phyloP scores from a whole-genome alignment of 495 filamentous ascomycete genomes.

The Margaritispora aquatica region DNA sequence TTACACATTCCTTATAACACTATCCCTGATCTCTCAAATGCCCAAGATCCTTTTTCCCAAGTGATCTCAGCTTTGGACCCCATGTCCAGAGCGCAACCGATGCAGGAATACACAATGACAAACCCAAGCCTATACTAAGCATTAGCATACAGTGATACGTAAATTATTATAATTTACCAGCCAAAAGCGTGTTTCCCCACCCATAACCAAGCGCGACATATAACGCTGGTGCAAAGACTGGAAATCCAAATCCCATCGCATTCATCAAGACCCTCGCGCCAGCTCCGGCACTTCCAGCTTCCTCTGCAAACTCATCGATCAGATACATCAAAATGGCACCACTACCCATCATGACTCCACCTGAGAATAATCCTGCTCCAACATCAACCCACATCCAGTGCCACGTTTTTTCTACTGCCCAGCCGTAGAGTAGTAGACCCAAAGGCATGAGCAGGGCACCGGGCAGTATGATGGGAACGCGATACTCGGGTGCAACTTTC shows the following conservation, averaged over 20 bases:
- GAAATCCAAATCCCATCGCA: constrained; percentile 54
- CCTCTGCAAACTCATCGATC: constrained; percentile 79
- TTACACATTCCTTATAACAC: too few relatives aligned
- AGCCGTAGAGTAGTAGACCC: constrained; percentile 55
- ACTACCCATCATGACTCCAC: constrained; percentile 55
- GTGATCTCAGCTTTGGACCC: background rate
- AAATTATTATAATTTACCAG: constrained; percentile 35
- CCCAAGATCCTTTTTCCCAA: too few relatives aligned
- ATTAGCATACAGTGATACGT: too few relatives aligned
- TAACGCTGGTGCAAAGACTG: constrained; percentile 41
- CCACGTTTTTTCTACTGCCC: constrained; percentile 52
- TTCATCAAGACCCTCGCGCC: constrained; percentile 77
- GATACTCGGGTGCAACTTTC: constrained; percentile 50
- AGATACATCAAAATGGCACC: constrained; percentile 80
- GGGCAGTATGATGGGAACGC: constrained; percentile 30
- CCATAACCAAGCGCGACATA: constrained; percentile 38
- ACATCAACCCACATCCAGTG: constrained; percentile 72
- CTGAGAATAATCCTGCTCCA: constrained; percentile 50
- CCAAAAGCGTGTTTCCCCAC: constrained; percentile 43
- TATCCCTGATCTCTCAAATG: too few relatives aligned
- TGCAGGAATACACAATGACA: constrained; percentile 28
- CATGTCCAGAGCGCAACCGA: background rate
- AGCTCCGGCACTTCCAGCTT: constrained; percentile 78
- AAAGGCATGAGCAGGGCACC: constrained; percentile 35
- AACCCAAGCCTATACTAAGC: too few relatives aligned